Base-by-base conservation (phyloP, 139 green algal genomes). In the Chlamydomonas incerta region DNA sequence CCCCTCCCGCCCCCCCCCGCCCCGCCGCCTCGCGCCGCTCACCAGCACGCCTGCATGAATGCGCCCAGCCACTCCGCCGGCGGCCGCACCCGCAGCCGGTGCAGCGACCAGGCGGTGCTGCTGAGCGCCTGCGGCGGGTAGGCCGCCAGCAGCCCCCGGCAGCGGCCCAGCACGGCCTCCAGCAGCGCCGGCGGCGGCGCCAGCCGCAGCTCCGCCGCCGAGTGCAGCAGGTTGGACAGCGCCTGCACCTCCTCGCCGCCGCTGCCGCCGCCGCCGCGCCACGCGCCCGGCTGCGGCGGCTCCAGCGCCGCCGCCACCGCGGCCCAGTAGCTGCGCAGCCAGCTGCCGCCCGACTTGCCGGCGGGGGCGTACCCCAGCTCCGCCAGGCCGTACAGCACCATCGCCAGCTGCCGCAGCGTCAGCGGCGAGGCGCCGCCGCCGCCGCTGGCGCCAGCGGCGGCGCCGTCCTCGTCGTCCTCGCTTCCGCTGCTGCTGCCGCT, bases 41-140 rank as follows among this genome's bases (percentile, higher is more conserved):
- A 23, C 74, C 57, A 57, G 57, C 33, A 57, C 23, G 18, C 31
- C 74, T 81, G 55, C 76, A 83, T 63, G 62, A 83, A 73, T 28
- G 76, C 62, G 17, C 37, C 28, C 62, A 20, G 28, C 76, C 76
- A 83, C 37, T 28, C 62, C 37, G 62, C 10, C 28, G 13, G 9
- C 8, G 76, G 76, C 13, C 8, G 6, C 5, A 63, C 8, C 20
- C 46, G 46, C 21, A 74, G 41, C 2, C 65, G 77, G 65, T 67
- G 77, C 10, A 84, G 65, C 46, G 77, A 74, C 65, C 63, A 74
- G 46, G 65, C 77, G 8, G 55, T 55, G 33, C 77, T 84, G n/a
- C 58, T 65, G 8, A 84, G 77, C 0, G 77, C 65, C 77, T 84
- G 75, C 35, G 2, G 34, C 46, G 29, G 13, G 47, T n/a, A 24